Base-by-base conservation (phyloP, 2,329 filamentous ascomycete species). In the Thielaviopsis ethacetica region DNA sequence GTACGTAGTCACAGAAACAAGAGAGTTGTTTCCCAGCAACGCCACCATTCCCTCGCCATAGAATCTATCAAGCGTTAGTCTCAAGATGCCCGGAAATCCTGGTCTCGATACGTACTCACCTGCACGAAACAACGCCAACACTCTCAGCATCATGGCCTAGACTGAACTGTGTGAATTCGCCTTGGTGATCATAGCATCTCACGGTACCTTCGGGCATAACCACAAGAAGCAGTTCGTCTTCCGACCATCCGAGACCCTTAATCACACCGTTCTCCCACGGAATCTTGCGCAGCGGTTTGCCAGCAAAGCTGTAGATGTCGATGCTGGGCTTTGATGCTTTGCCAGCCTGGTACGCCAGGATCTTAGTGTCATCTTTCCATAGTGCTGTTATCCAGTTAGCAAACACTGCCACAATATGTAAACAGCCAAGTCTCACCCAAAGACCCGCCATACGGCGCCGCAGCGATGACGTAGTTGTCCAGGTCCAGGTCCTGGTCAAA, bases 401-500 rank as follows among this genome's bases (percentile, higher is more conserved):
- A 22, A 17, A 44, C 10, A 19, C 13, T 56, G 34, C 21, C 12
- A 12, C 26, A 22, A 13, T 10, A 30, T 56, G 49, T 57, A n/a
- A 56, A 56, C 52, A 50, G 53, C 53, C 24, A 58, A 49, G 26
- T 19, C 77, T 71, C 82, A 95, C 91, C 91, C 75, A 97, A 78
- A 68, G 93, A 91, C 67, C 93, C 93, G 66, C 87, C 90, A 71
- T 93, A 96, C 24, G 90, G 90, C 69, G 93, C 94, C 68, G 91
- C 93, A 60, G 85, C 84, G 67, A 96, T 84, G 67, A 91, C 79
- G 74, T 94, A 95, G 75, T 93, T 94, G 75, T 96, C 91, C 65
- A 98, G 81, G 73, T 98, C 91, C 63, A 96, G 77, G 69, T 95
- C 90, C 68, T 87, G 82, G 72, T 95, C 90, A 71, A 97, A 98